These are phyloP conservation scores for Tetratostichococcus sp. DNA, from an alignment of 139 green algal species.

Conservation along the genomic window DNA sequence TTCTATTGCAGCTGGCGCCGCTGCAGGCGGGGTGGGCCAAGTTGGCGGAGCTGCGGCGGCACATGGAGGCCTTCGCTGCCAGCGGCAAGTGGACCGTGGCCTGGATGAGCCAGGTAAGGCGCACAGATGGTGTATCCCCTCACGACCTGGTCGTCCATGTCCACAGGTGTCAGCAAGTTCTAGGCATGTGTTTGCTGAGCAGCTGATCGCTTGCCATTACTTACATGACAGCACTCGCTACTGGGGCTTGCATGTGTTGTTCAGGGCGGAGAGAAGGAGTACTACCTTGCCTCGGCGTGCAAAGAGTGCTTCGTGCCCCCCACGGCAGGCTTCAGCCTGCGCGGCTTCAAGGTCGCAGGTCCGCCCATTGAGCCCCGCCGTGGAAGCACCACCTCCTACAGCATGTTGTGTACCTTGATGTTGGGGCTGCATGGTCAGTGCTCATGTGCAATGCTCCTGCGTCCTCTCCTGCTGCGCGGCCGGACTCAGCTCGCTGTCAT, in stretches of 20 bases:
- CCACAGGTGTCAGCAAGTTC: too few species aligned
- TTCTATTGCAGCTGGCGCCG: not conserved
- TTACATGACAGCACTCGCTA: too few species aligned
- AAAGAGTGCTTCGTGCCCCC: slow-evolving; percentile 85
- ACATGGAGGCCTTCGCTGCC: slow-evolving; percentile 65
- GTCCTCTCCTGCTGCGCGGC: too few species aligned
- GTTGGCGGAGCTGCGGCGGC: slow-evolving; percentile 70
- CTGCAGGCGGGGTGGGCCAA: slow-evolving; percentile 57
- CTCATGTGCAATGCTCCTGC: too few species aligned
- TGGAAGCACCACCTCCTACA: too few species aligned
- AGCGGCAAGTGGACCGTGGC: slow-evolving; percentile 83
- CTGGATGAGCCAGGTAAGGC: slow-evolving; percentile 74
- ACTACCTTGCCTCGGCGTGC: slow-evolving; percentile 80
- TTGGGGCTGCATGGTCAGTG: too few species aligned
- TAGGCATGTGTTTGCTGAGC: too few species aligned
- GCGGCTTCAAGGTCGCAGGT: slow-evolving; percentile 78
- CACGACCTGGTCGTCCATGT: too few species aligned
- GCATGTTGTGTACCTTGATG: too few species aligned
- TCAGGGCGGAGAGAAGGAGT: slow-evolving; percentile 70
- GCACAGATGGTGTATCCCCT: too few species aligned
- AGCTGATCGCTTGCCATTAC: too few species aligned
- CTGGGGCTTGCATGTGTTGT: not conserved
- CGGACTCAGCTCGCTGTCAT: too few species aligned
- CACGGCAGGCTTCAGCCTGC: slow-evolving; percentile 67
- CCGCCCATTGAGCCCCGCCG: not conserved